Conservation (phyloP, 106 monocot species). For the Dendrobium huoshanense region DNA sequence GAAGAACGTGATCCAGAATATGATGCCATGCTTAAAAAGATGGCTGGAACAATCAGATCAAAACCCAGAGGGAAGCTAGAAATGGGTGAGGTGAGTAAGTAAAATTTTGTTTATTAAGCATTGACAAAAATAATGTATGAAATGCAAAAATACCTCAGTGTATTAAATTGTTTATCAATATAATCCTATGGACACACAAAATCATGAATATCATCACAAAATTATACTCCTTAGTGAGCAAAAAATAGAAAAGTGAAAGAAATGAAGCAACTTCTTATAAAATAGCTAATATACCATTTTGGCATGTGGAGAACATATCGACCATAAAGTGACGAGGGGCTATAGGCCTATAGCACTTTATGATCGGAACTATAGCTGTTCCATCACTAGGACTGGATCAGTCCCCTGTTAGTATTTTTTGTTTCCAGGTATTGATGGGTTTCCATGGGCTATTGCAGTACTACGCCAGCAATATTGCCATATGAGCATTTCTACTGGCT, state of each 20-base stretch:
- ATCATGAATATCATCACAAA: not conserved
- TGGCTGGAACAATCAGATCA: constrained; percentile 55
- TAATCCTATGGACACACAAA: not conserved
- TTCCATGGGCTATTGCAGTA: no score
- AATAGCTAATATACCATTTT: not conserved
- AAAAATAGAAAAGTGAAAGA: not conserved
- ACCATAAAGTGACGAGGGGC: not conserved
- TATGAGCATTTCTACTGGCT: no score
- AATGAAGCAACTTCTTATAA: not conserved
- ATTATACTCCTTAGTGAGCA: not conserved
- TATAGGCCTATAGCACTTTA: no score
- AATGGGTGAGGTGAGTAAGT: constrained; percentile 58
- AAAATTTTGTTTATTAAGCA: not conserved
- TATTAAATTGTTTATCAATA: not conserved
- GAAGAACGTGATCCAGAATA: constrained; percentile 59
- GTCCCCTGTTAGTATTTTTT: no score
- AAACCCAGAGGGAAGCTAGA: constrained; percentile 61
- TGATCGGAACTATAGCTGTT: no score
- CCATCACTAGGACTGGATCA: no score
- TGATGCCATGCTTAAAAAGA: constrained; percentile 59
- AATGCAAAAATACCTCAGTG: not conserved
- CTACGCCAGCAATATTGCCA: no score
- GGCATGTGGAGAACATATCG: not conserved
- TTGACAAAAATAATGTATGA: not conserved
- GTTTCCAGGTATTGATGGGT: no score